Conservation (phyloP, 768 basidiomycete species). For the Thelephora aurantiotincta region DNA sequence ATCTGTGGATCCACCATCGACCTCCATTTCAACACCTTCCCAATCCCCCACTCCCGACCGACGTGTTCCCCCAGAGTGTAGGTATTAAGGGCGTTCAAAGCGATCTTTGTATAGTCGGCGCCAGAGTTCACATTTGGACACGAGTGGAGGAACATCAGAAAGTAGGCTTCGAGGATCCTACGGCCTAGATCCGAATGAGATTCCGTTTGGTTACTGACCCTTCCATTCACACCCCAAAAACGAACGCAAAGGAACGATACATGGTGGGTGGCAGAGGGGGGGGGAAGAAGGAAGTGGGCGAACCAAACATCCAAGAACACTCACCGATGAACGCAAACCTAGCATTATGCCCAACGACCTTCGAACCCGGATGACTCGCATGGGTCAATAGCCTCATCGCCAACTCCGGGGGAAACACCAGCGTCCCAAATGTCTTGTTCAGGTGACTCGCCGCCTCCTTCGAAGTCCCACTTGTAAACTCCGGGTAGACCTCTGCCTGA, state of each 20-base stretch:
- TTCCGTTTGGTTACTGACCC: neutral
- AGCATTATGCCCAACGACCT: conserved; percentile 49
- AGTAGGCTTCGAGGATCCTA: conserved; percentile 63
- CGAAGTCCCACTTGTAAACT: too few relatives aligned
- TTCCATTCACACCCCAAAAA: too few relatives aligned
- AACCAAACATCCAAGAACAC: conserved; percentile 10
- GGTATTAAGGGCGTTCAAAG: conserved; percentile 46
- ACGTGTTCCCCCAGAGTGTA: conserved; percentile 62
- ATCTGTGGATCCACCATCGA: conserved; percentile 26
- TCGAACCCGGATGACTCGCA: conserved; percentile 52
- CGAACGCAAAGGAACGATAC: too few relatives aligned
- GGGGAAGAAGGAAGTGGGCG: neutral
- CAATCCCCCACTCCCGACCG: conserved; percentile 62
- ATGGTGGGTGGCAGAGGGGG: neutral
- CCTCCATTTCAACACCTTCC: conserved; percentile 62
- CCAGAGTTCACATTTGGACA: conserved; percentile 26
- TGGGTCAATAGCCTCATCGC: conserved; percentile 69
- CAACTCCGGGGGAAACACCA: conserved; percentile 58
- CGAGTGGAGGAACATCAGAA: conserved; percentile 56
- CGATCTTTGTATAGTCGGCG: conserved; percentile 45
- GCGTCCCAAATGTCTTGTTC: conserved; percentile 43
- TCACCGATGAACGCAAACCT: conserved; percentile 60
- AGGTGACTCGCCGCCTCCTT: conserved; percentile 35
- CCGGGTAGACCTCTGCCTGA: too few relatives aligned
- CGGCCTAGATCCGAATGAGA: conserved; percentile 33